These are phyloP conservation scores for Xerocomellus dryophilus DNA, from an alignment of 768 basidiomycete species.

Conservation along the genomic window DNA sequence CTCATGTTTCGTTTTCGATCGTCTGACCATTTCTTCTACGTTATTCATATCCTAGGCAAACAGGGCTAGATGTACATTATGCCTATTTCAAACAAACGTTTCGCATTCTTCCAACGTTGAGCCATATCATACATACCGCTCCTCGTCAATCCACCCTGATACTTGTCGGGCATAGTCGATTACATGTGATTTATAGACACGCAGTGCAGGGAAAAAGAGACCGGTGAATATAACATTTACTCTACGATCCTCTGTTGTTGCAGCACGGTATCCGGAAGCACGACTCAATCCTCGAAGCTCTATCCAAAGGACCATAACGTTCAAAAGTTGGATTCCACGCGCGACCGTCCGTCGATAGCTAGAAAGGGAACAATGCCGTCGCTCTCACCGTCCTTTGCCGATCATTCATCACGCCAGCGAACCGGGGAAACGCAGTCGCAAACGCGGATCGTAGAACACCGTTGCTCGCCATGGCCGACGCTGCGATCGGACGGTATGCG, in stretches of 20 bases:
- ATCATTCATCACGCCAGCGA: conserved; percentile 49
- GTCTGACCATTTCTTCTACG: not conserved
- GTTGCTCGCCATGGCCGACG: conserved; percentile 70
- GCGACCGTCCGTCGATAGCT: conserved; percentile 45
- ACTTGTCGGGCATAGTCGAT: not conserved
- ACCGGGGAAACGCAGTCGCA: conserved; percentile 47
- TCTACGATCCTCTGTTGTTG: not conserved
- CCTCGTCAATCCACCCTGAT: not conserved
- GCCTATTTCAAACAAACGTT: conserved; percentile 2
- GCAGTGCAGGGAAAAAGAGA: not conserved
- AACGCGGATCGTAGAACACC: conserved; percentile 45
- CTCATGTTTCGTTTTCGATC: not conserved
- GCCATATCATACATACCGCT: conserved; percentile 8
- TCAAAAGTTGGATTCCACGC: conserved; percentile 43
- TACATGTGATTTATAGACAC: not conserved
- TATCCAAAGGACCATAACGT: no score
- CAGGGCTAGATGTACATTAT: conserved; percentile 24
- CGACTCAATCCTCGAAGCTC: not conserved
- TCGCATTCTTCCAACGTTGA: not conserved
- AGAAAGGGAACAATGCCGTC: conserved; percentile 45
- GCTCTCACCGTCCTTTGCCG: conserved; percentile 66
- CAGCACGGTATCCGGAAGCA: no score
- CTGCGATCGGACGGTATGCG: conserved; percentile 49
- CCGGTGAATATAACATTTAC: no score
- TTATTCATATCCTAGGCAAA: conserved; percentile 13